Conservation (phyloP, 768 basidiomycete genomes). For the Imleria badia region DNA sequence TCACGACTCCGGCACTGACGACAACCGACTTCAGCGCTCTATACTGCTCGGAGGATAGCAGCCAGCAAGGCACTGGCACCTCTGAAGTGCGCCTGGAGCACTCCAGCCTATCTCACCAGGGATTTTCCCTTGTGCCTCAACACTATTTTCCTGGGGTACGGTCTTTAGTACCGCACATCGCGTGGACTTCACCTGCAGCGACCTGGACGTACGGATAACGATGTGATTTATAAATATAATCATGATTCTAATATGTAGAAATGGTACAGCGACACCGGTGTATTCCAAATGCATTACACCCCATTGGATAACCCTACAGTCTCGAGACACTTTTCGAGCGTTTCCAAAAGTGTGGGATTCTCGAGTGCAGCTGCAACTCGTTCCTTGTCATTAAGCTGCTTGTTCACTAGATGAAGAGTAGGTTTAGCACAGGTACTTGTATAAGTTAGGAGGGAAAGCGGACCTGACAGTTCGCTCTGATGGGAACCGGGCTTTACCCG, state of each 20-base stretch:
- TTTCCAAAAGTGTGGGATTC: conserved; percentile 81
- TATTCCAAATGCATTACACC: conserved; percentile 4
- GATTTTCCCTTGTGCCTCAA: neutral
- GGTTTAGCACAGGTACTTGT: neutral
- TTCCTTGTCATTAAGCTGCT: conserved; percentile 99
- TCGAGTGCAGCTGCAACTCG: conserved; percentile 96
- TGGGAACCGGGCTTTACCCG: conserved; percentile 92
- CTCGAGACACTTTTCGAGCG: conserved; percentile 77
- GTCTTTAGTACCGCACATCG: too few relatives aligned
- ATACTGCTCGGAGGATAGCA: neutral
- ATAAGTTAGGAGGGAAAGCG: conserved; percentile 21
- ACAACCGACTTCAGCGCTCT: conserved; percentile 9
- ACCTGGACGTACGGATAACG: neutral
- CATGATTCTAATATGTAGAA: neutral
- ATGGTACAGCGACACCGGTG: neutral
- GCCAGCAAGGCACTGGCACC: neutral
- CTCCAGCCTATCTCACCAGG: neutral
- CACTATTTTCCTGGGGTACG: too few relatives aligned
- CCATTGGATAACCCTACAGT: conserved; percentile 27
- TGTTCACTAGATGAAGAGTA: conserved; percentile 67
- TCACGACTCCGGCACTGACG: conserved; percentile 9
- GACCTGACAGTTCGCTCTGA: conserved; percentile 89
- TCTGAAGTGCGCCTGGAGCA: neutral
- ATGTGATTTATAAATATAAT: neutral
- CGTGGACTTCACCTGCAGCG: neutral